A percentile compares a stretch with the other conserved stretches of the same genome.
Evolutionary conservation across 345 rosid genomes (phyloP).

Genomic region (Moringa oleifera): DNA sequence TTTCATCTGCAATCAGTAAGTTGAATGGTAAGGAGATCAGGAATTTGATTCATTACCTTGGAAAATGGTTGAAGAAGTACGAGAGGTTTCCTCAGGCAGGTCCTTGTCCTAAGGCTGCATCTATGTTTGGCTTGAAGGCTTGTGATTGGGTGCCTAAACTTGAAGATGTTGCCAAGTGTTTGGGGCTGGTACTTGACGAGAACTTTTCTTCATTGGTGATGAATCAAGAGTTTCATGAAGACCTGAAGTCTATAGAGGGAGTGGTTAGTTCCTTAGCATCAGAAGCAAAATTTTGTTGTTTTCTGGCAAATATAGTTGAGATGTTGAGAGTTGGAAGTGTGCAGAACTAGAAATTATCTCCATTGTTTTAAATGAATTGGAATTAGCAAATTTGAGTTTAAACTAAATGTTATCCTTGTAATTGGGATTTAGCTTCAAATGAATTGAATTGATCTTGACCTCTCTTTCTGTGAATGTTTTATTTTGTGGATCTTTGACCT

Average conservation of each 20-base stretch:
- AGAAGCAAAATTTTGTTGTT: constrained; percentile 54
- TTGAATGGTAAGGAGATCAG: constrained; percentile 62
- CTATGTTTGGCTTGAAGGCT: constrained; percentile 43
- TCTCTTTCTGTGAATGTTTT: too few relatives aligned
- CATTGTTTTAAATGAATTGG: too few relatives aligned
- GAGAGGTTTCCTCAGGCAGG: constrained; percentile 69
- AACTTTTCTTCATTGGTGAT: constrained; percentile 67
- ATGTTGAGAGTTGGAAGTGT: constrained; percentile 38
- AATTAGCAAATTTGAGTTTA: too few relatives aligned
- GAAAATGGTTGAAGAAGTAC: constrained; percentile 78
- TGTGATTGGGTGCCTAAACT: constrained; percentile 82
- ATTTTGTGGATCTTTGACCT: too few relatives aligned
- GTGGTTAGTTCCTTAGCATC: constrained; percentile 49
- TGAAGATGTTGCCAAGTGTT: constrained; percentile 52
- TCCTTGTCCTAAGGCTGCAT: constrained; percentile 64
- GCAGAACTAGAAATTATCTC: constrained; percentile 19
- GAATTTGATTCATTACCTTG: constrained; percentile 53
- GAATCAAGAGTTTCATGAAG: constrained; percentile 62
- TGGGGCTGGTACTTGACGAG: constrained; percentile 66
- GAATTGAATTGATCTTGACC: too few relatives aligned
- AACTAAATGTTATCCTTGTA: too few relatives aligned
- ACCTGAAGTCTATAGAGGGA: constrained; percentile 46
- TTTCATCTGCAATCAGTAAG: constrained; percentile 54
- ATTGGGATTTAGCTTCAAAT: too few relatives aligned
- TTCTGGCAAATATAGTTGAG: constrained; percentile 37